Evolutionary conservation across 1,139 yeast species (phyloP).

Genomic region (Wickerhamomyces sp.): DNA sequence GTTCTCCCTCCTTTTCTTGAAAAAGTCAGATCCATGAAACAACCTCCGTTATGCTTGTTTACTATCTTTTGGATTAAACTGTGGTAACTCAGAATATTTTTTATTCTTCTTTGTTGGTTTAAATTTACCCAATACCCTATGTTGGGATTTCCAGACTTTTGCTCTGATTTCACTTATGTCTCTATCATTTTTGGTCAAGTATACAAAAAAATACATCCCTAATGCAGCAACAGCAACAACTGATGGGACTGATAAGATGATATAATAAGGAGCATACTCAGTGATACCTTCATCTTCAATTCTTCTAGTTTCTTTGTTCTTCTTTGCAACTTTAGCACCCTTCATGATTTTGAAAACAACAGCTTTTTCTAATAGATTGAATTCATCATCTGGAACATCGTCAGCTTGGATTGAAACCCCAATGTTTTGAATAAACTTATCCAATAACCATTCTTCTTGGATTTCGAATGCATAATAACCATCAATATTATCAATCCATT

Average conservation of each 20-base stretch:
- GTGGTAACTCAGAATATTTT: conserved; percentile 36
- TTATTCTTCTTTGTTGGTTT: conserved; percentile 33
- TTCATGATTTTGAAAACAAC: conserved; percentile 51
- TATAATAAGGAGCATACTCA: conserved; percentile 60
- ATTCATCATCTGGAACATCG: conserved; percentile 58
- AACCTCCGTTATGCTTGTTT: conserved; percentile 17
- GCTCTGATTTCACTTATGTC: conserved; percentile 39
- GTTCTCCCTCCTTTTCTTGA: too few relatives aligned
- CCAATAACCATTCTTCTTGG: conserved; percentile 57
- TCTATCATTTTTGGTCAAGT: conserved; percentile 48
- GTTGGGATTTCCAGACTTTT: conserved; percentile 47
- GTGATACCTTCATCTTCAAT: conserved; percentile 53
- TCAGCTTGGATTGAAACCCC: conserved; percentile 71
- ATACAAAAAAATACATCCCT: conserved; percentile 59
- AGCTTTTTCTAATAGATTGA: conserved; percentile 46
- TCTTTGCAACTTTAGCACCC: conserved; percentile 58
- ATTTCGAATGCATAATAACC: conserved; percentile 64
- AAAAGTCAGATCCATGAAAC: too few relatives aligned
- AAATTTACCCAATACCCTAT: conserved; percentile 37
- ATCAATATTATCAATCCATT: conserved; percentile 61
- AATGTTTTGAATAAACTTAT: conserved; percentile 41
- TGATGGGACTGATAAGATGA: conserved; percentile 68
- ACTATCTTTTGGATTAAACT: conserved; percentile 25
- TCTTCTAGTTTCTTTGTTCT: conserved; percentile 49
- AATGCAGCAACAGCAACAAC: conserved; percentile 56